Evolutionary conservation across 2,329 filamentous ascomycete species (phyloP).

Genomic region (Scortechinia acanthostroma): DNA sequence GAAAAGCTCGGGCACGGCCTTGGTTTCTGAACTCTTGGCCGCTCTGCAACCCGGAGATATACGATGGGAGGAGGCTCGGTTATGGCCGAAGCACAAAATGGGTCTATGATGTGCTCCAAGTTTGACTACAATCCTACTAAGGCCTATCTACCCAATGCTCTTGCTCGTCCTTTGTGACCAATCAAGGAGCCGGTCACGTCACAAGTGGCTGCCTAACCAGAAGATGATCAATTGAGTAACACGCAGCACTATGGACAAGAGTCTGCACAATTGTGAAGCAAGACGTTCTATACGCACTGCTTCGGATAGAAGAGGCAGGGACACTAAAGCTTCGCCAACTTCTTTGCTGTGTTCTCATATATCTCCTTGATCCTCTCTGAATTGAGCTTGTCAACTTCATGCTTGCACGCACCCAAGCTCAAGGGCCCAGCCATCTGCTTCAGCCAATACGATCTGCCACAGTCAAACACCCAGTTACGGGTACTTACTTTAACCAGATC

Average conservation of each 20-base stretch:
- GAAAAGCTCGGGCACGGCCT: conserved; percentile 8
- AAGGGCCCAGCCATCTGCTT: neutral
- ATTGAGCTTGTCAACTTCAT: neutral
- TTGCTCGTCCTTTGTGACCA: too few relatives aligned
- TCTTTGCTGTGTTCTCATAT: neutral
- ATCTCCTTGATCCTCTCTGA: neutral
- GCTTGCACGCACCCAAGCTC: neutral
- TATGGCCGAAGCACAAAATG: neutral
- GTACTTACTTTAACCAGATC: neutral
- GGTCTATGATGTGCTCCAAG: neutral
- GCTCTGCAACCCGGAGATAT: conserved; percentile 8
- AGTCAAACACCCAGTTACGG: neutral
- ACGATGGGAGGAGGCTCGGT: neutral
- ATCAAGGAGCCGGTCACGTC: too few relatives aligned
- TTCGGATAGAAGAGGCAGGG: too few relatives aligned
- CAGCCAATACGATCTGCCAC: conserved; percentile 1
- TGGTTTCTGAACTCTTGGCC: conserved; percentile 14
- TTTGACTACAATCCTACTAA: too few relatives aligned
- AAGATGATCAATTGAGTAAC: too few relatives aligned
- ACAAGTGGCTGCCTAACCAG: too few relatives aligned
- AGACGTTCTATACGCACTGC: too few relatives aligned
- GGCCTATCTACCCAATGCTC: too few relatives aligned
- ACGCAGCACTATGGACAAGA: too few relatives aligned
- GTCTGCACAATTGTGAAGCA: too few relatives aligned
- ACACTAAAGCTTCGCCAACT: conserved; percentile 1